Evolutionary conservation across 257 asterid genomes (phyloP), one percentile per base, ranked within the genome.

Genomic region (Solanum neorickii): DNA sequence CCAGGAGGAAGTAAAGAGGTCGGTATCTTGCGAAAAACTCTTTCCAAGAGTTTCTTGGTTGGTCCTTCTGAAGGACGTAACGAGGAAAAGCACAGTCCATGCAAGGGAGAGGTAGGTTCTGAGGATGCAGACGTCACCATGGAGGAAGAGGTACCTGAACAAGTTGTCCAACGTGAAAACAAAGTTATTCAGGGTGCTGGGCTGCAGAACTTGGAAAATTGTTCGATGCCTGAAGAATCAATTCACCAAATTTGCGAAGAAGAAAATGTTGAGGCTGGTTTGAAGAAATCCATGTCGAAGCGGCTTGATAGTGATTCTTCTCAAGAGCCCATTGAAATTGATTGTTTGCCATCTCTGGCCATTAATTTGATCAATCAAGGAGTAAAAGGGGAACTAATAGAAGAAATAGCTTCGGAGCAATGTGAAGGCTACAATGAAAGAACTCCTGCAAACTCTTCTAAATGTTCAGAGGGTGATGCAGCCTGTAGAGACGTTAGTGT

Each of bases 61-160:
- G 86, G 74, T 73, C 49, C 62, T 69, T 69, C 87, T 88, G 78
- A 92, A 42, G 90, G 89, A 68, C 84, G 83, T 89, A 76, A 83
- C 9, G 41, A 12, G 88, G 88, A 46, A 87, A 84, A 85, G 44
- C 68, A 23, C 21, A 80, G 89, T 87, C 35, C 70, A 62, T 33
- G 83, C 85, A 87, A 90, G 84, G 90, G 86, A 41, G 92, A 86
- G 83, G 90, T 83, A 83, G 90, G 82, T 88, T 52, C 42, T 27
- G 93, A 91, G 72, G 96, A 92, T 87, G 88, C 94, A 72, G 99
- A 95, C 91, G 93, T 93, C 86, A 91, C 91, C 83, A 96, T 95
- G 98, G 97, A 94, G 85, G 97, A 90, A 86, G 90, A 49, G 70
- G 70, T 90, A 83, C 88, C 87, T 83, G 95, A 93, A 89, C 88